phyloP scores from a whole-genome alignment of 805 yeast species.

The Pichia thaimueangensis region DNA sequence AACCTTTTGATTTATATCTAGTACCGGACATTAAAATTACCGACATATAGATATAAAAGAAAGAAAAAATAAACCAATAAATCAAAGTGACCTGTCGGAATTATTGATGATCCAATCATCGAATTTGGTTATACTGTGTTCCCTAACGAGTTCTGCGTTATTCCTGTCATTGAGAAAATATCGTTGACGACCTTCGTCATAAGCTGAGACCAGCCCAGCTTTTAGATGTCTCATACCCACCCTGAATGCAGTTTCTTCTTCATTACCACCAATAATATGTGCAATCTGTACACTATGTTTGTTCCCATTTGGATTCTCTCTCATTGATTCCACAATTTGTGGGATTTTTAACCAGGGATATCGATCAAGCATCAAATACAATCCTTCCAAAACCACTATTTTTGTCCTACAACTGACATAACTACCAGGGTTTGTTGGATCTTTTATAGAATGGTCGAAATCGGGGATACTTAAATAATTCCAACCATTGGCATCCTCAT shows the following conservation, averaged over 20 bases:
- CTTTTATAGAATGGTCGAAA: constrained; percentile 68
- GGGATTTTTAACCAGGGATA: constrained; percentile 54
- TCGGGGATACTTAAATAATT: constrained; percentile 46
- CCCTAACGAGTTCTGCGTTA: constrained; percentile 44
- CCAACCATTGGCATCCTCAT: constrained; percentile 2
- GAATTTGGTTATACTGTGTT: constrained; percentile 10
- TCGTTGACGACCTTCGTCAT: constrained; percentile 46
- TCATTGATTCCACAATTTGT: constrained; percentile 24
- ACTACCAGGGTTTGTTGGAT: constrained; percentile 59
- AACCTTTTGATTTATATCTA: no score
- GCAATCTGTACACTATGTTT: constrained; percentile 28
- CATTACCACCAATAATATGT: constrained; percentile 27
- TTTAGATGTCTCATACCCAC: constrained; percentile 60
- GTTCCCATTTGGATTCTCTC: constrained; percentile 9
- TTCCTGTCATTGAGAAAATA: constrained; percentile 52
- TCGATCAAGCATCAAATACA: constrained; percentile 55
- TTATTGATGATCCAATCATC: constrained; percentile 20
- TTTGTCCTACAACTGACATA: constrained; percentile 33
- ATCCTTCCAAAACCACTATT: constrained; percentile 68
- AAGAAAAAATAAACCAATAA: no score
- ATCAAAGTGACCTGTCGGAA: constrained; percentile 9
- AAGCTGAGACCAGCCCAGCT: constrained; percentile 44
- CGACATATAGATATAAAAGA: no score
- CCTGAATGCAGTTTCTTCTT: constrained; percentile 42
- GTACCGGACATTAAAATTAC: no score